These are phyloP conservation scores for Coleophoma crateriformis DNA, from an alignment of 2,329 filamentous ascomycete genomes.

Conservation along the genomic window DNA sequence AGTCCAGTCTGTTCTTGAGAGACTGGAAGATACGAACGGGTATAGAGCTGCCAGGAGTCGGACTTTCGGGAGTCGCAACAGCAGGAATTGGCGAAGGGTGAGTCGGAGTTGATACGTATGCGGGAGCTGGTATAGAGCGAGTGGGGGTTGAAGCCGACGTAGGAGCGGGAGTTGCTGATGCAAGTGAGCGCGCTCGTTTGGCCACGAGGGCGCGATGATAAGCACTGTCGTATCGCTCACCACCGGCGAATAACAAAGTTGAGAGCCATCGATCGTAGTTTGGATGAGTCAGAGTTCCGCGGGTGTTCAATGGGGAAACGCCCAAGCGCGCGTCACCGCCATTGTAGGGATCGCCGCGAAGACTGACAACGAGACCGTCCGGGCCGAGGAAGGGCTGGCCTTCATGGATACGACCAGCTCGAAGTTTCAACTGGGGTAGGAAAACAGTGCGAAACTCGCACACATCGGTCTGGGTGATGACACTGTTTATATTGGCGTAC, in stretches of 20 bases:
- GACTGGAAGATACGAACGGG: no score
- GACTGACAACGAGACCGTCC: background rate
- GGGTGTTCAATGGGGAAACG: background rate
- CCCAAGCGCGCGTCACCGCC: background rate
- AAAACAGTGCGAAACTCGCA: background rate
- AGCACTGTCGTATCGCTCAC: no score
- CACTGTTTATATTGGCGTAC: background rate
- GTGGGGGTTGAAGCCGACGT: no score
- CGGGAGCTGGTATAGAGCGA: no score
- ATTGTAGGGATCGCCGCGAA: background rate
- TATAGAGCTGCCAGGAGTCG: no score
- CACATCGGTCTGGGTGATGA: background rate
- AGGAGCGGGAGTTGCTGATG: no score
- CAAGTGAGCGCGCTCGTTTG: no score
- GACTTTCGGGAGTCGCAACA: no score
- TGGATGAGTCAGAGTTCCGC: background rate
- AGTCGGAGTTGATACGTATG: no score
- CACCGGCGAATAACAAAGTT: background rate
- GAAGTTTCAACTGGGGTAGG: background rate
- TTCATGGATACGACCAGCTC: background rate
- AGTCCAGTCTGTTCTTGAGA: no score
- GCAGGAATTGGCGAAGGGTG: no score
- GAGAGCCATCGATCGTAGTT: background rate
- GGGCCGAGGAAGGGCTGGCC: background rate
- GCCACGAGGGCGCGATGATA: no score